Base-by-base conservation (phyloP, 1,284 basidiomycete genomes). In the Irpex rosettiformis region DNA sequence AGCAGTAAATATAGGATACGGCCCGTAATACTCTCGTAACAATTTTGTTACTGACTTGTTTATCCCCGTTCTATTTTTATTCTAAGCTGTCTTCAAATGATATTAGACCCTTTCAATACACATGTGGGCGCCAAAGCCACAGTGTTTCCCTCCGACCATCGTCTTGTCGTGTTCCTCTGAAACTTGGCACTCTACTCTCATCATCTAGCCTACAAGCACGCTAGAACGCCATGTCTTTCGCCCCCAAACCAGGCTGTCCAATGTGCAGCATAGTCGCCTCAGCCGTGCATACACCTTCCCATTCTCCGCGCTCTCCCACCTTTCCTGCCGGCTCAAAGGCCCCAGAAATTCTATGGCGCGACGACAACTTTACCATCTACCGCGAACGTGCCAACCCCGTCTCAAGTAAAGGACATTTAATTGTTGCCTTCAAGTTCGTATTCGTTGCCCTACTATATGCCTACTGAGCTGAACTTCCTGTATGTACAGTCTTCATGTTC, bases 331-430 rank as follows among this genome's bases (percentile, higher is more conserved):
- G 75, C 56, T 77, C 78, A 45, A 77, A 73, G 10, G 74, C 79
- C 57, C 79, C 79, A 22, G 84, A 89, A 61, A 76, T 89, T 53
- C 75, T 90, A 16, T 89, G 85, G 84, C 79, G 80, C 61, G 88
- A 91, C 68, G 84, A 86, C 60, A 88, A 88, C 70, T 86, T 90
- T 62, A 89, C 88, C 22, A 82, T 79, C 4, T 91, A 88, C 69
- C 77, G 82, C 62, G 88, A 90, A 72, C 84, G 77, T 67, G 79
- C 75, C 6, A 77, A 87, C 62, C 86, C 88, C 1, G 82, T 89
- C 37, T 89, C 86, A 8, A 83, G 81, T 66, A 82, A 79, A 66
- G 87, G 82, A 1, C 88, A 91, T 69, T 71, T 90, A 47, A 78
- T 90, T 58, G 76, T 89, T 59, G 83, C 84, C 22, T 86, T 91